Base-by-base conservation (phyloP, 2,329 filamentous ascomycete species). In the Chaetomiaceae sp. region DNA sequence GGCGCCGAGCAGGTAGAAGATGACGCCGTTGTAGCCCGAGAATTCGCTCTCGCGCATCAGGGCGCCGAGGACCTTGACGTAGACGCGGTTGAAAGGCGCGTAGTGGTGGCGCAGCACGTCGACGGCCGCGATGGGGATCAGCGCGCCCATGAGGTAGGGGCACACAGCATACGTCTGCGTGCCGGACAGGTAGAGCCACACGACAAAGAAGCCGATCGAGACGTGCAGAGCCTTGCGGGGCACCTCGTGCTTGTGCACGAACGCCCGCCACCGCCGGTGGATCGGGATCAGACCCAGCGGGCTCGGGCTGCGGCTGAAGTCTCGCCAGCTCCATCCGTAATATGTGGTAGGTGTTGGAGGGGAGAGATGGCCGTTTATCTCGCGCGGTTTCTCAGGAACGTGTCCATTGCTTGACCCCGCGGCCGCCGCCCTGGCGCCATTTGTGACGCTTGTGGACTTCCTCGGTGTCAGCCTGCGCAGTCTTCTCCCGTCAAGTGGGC, bases 11-110 rank as follows among this genome's bases (percentile, higher is more conserved):
- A 99, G 82, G 71, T 97, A 99, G 76, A 89, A 96, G 61, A 99
- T 95, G 61, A 97, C 92, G 48, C 94, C 94, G 68, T 99, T 99
- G 78, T 90, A 99, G 47, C 90, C 89, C 43, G 85, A 79, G 62
- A 92, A 95, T 72, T 99, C 94, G 59, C 87, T 94, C 74, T 99
- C 94, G 50, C 94, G 88, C 94, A 99, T 99, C 62, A 99, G 77
- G 0, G 91, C 90, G 42, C 94, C 94, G 13, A 97, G 73, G 33
- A 82, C 79, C 52, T 80, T 83, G 63, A 97, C 92, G 70, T 97
- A 99, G 52, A 96, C 68, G 33, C 85, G 80, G 69, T 99, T 99
- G 65, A 99, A 80, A 1, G 84, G 79, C 55, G 87, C 81, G 63
- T 84, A 94, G 62, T 84, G 82, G 71, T 96, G 91, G 48, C 94